Evolutionary conservation across 83 land plant species (phyloP).

Genomic region (Picea abies): DNA sequence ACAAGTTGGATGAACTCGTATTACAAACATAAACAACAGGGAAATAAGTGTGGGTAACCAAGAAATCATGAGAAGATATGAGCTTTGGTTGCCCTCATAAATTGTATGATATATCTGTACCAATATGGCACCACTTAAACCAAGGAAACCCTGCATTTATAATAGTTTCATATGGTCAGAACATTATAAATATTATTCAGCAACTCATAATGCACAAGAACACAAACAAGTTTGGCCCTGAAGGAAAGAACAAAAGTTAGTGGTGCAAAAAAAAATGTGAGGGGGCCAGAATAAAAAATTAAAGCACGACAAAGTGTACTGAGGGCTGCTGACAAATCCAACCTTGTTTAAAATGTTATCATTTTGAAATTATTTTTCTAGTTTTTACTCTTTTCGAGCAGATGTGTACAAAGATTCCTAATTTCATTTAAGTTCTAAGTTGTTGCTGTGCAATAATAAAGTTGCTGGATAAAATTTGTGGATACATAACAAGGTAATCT

Average conservation of each 20-base stretch:
- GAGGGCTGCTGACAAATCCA: neutral
- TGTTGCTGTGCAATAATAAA: neutral
- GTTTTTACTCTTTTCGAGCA: neutral
- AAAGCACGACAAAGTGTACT: neutral
- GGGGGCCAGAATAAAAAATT: neutral
- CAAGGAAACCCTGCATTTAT: slow-evolving; percentile 71
- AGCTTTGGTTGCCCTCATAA: slow-evolving; percentile 41
- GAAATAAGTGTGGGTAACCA: slow-evolving; percentile 52
- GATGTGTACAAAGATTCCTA: neutral
- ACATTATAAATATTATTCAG: neutral
- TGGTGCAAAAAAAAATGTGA: neutral
- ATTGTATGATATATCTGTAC: slow-evolving; percentile 65
- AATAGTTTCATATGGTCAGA: slow-evolving; percentile 5
- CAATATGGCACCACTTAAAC: slow-evolving; percentile 87
- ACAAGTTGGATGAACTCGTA: slow-evolving; percentile 26
- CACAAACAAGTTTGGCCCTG: neutral
- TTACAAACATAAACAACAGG: slow-evolving; percentile 59
- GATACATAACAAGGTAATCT: too few species aligned
- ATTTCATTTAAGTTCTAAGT: neutral
- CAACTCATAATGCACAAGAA: slow-evolving; percentile 1
- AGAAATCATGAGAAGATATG: slow-evolving; percentile 65
- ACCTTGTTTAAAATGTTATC: neutral
- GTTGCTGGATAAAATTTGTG: neutral
- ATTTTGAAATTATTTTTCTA: neutral
- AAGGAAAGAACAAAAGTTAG: neutral